Percentiles rank a stretch among this genome's conserved stretches.
Conservation (phyloP, 139 green algal species). For the Pleodorina starrii region DNA sequence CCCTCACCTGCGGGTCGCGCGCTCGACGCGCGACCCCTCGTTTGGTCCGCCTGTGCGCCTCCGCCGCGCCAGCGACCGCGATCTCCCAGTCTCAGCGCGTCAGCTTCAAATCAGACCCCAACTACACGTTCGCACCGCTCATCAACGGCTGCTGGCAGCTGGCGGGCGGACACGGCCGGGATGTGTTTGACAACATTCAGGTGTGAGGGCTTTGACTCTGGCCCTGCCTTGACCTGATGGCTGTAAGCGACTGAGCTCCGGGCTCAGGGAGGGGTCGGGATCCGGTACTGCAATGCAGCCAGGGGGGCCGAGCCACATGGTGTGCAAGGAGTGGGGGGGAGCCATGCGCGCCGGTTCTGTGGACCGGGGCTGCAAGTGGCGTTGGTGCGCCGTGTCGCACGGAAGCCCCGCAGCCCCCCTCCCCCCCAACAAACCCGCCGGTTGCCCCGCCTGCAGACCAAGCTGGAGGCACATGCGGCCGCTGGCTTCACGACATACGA, state of each 20-base stretch:
- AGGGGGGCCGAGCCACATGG: too few relatives aligned
- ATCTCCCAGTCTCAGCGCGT: neutral
- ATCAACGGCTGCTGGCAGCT: slow-evolving; percentile 82
- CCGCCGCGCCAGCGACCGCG: neutral
- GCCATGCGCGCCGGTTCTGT: too few relatives aligned
- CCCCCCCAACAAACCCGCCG: neutral
- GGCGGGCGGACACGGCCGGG: slow-evolving; percentile 72
- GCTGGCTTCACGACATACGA: slow-evolving; percentile 82
- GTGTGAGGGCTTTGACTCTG: too few relatives aligned
- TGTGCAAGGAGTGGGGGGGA: too few relatives aligned
- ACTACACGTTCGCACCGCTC: slow-evolving; percentile 44
- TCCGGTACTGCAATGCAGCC: too few relatives aligned
- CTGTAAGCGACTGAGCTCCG: too few relatives aligned
- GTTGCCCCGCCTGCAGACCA: slow-evolving; percentile 38
- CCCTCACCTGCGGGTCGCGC: neutral
- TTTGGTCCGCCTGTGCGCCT: neutral
- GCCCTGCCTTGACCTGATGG: too few relatives aligned
- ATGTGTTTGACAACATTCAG: slow-evolving; percentile 64
- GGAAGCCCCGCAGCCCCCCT: neutral
- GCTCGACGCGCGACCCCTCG: neutral
- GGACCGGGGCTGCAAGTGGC: too few relatives aligned
- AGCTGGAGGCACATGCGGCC: slow-evolving; percentile 71
- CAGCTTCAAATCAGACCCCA: slow-evolving; percentile 3
- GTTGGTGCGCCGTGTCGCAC: too few relatives aligned
- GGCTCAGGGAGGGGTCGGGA: too few relatives aligned